Percentiles rank a stretch among this genome's conserved stretches.
phyloP scores from a whole-genome alignment of 345 rosid genomes.

The Conringia planisiliqua region DNA sequence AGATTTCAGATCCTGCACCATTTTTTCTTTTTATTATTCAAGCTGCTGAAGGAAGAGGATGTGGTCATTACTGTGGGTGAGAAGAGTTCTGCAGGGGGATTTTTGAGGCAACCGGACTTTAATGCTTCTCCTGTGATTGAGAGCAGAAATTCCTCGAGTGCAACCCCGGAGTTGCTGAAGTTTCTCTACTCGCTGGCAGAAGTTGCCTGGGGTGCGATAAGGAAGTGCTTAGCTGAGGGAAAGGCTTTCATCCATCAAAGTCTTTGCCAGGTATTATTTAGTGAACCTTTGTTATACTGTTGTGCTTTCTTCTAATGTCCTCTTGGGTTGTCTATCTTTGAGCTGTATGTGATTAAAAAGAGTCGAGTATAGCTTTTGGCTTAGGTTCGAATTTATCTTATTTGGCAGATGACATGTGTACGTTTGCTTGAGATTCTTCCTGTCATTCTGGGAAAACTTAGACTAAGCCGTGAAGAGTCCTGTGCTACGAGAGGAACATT shows the following conservation, averaged over 20 bases:
- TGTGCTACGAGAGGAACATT: conserved; percentile 35
- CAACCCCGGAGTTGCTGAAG: conserved; percentile 39
- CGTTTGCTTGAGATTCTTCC: conserved; percentile 90
- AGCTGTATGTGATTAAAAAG: conserved; percentile 1
- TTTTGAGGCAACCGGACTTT: conserved; percentile 62
- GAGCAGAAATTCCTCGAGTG: conserved; percentile 27
- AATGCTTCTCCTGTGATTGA: conserved; percentile 37
- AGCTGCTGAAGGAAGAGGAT: conserved; percentile 64
- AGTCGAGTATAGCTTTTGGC: not conserved
- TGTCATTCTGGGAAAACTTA: conserved; percentile 55
- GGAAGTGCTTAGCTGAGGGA: conserved; percentile 77
- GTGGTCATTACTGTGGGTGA: conserved; percentile 33
- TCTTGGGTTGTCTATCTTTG: conserved; percentile 4
- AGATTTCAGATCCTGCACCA: conserved; percentile 82
- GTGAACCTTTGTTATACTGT: not conserved
- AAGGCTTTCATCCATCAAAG: conserved; percentile 66
- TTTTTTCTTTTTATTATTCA: conserved; percentile 69
- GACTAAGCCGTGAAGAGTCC: conserved; percentile 33
- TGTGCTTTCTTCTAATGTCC: conserved; percentile 10
- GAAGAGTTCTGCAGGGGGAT: conserved; percentile 67
- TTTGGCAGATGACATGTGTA: conserved; percentile 85
- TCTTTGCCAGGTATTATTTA: conserved; percentile 69
- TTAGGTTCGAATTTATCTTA: conserved; percentile 15
- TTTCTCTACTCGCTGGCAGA: conserved; percentile 56
- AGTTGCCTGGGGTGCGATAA: conserved; percentile 61